Conservation (phyloP, 768 basidiomycete genomes). For the Vararia minispora region DNA sequence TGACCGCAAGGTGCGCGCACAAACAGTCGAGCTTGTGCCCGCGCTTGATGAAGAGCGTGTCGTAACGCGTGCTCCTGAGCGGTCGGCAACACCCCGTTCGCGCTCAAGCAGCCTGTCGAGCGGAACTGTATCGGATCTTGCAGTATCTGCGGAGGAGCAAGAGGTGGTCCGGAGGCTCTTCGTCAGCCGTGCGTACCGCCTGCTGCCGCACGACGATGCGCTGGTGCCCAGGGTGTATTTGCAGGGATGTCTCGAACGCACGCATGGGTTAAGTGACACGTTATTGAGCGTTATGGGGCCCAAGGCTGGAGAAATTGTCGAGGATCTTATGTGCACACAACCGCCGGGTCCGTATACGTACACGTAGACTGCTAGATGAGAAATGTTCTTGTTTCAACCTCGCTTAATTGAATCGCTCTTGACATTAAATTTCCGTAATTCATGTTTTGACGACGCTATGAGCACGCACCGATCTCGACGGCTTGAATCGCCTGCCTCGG, state of each 20-base stretch:
- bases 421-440: no score
- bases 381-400: no score
- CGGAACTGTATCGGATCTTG: no score
- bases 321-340: no score
- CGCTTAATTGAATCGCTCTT: no score
- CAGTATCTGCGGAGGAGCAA: conserved; percentile 3
- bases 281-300: conserved; percentile 33
- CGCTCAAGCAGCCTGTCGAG: background rate
- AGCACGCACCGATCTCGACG: no score
- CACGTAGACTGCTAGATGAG: no score
- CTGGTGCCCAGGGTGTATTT: conserved; percentile 22
- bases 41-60: no score
- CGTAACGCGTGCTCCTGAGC: background rate
- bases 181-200: conserved; percentile 13
- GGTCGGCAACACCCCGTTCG: background rate
- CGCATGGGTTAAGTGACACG: conserved; percentile 32
- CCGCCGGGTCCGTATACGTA: no score
- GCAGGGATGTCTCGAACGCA: conserved; percentile 27
- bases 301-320: conserved; percentile 34
- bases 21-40: conserved; percentile 7
- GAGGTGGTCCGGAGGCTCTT: conserved; percentile 6
- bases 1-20: no score
- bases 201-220: conserved; percentile 7
- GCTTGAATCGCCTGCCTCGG: no score
- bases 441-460: no score